Percentiles rank a stretch among this genome's conserved stretches.
Conservation (phyloP, 371 early-diverging fungal genomes). For the Mortierella sp. region DNA sequence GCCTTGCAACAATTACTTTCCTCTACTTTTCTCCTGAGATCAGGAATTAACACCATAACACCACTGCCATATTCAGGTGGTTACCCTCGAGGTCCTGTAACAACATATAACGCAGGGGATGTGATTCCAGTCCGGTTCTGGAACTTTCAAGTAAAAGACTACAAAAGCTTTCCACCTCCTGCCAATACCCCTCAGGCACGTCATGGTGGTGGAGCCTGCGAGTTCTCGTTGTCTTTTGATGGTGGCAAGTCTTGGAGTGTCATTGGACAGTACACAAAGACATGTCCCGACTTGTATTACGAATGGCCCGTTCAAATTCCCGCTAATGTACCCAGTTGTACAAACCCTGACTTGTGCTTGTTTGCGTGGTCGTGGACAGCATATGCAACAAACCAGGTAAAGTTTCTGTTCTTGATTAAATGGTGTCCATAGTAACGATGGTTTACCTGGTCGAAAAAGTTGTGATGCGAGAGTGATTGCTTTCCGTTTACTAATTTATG, state of each 20-base stretch:
- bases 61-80: constrained; percentile 14
- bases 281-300: constrained; percentile 58
- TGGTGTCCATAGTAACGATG: too few species aligned
- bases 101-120: constrained; percentile 46
- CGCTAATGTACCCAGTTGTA: constrained; percentile 38
- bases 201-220: constrained; percentile 79
- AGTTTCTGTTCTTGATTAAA: not conserved
- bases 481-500: not conserved
- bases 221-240: constrained; percentile 78
- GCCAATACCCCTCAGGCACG: constrained; percentile 17
- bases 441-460: too few species aligned
- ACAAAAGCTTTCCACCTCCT: constrained; percentile 30
- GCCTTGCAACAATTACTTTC: not conserved
- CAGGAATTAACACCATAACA: not conserved
- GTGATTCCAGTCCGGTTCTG: constrained; percentile 49
- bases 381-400: constrained; percentile 33
- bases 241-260: constrained; percentile 72
- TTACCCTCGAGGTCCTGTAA: constrained; percentile 41
- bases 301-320: constrained; percentile 53
- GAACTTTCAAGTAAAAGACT: constrained; percentile 31
- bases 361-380: constrained; percentile 53
- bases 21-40: not conserved
- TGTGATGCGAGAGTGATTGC: too few species aligned
- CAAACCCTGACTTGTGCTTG: constrained; percentile 37
- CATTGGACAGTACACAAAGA: constrained; percentile 59